Evolutionary conservation across 1,284 basidiomycete species (phyloP).

Genomic region (Trametes versicolor): DNA sequence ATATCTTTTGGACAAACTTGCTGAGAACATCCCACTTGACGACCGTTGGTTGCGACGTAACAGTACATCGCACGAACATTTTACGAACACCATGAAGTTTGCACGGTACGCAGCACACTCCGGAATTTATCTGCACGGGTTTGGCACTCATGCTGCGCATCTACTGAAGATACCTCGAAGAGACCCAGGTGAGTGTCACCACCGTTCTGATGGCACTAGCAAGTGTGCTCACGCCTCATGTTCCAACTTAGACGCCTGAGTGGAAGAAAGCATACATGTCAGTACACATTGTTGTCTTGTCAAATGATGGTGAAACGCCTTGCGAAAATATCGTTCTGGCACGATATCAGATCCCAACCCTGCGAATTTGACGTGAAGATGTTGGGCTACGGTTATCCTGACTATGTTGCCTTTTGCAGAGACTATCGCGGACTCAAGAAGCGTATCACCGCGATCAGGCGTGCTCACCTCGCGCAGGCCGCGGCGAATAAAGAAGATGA

Average conservation of each 20-base stretch:
- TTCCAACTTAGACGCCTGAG: conserved; percentile 68
- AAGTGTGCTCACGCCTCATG: conserved; percentile 1
- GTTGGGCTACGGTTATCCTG: not conserved
- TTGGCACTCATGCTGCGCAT: not conserved
- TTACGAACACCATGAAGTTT: conserved; percentile 34
- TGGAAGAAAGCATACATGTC: conserved; percentile 88
- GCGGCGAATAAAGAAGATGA: conserved; percentile 17
- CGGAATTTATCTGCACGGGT: no score
- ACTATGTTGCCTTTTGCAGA: conserved; percentile 47
- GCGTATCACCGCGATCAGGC: conserved; percentile 66
- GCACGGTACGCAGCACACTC: conserved; percentile 25
- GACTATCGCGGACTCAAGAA: conserved; percentile 81
- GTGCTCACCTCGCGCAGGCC: conserved; percentile 47
- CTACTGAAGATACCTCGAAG: conserved; percentile 65
- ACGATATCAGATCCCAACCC: no score
- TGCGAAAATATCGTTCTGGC: not conserved
- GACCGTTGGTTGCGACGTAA: conserved; percentile 1
- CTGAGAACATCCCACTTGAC: not conserved
- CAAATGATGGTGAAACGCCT: not conserved
- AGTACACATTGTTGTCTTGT: conserved; percentile 29
- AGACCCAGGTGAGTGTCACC: conserved; percentile 65
- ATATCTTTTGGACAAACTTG: not conserved
- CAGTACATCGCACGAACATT: not conserved
- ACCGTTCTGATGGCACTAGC: conserved; percentile 4
- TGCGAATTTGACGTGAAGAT: no score